Evolutionary conservation across 805 yeast genomes (phyloP).

Genomic region (Yamadazyma scolyti): DNA sequence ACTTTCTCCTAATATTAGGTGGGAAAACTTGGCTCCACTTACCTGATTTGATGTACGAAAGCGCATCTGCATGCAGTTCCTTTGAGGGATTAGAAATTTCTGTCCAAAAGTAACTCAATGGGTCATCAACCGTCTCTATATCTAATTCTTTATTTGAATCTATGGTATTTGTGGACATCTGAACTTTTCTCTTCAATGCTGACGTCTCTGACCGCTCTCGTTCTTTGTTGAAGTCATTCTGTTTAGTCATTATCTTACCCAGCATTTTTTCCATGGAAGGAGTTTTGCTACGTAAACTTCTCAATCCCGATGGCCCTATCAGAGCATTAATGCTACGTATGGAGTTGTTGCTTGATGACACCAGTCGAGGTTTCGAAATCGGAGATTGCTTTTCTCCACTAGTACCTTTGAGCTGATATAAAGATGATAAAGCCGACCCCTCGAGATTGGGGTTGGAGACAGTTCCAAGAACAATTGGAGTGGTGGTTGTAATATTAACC

Average conservation of each 20-base stretch:
- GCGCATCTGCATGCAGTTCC: slow-evolving; percentile 50
- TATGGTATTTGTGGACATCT: slow-evolving; percentile 5
- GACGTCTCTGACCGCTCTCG: slow-evolving; percentile 10
- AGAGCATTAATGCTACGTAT: slow-evolving; percentile 4
- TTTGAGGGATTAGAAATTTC: slow-evolving; percentile 66
- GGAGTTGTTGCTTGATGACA: slow-evolving; percentile 3
- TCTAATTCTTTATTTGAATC: slow-evolving; percentile 1
- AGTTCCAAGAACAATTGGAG: slow-evolving; percentile 34
- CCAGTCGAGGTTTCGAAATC: slow-evolving; percentile 3
- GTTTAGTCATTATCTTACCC: no score
- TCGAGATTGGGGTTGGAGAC: slow-evolving; percentile 24
- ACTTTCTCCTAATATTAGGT: slow-evolving; percentile 54
- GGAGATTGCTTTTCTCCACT: slow-evolving; percentile 4
- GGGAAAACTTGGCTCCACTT: slow-evolving; percentile 94
- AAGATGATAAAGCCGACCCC: slow-evolving; percentile 34
- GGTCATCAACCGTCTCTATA: background rate
- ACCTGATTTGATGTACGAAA: slow-evolving; percentile 62
- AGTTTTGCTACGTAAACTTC: slow-evolving; percentile 1
- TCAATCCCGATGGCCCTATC: no score
- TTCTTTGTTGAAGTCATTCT: background rate
- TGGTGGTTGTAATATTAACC: slow-evolving; percentile 27
- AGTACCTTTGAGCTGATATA: slow-evolving; percentile 29
- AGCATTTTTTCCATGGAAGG: slow-evolving; percentile 1
- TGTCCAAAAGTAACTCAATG: slow-evolving; percentile 24
- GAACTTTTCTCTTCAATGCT: slow-evolving; percentile 6